phyloP scores from a whole-genome alignment of 345 rosid genomes.

The Salix arbutifolia region DNA sequence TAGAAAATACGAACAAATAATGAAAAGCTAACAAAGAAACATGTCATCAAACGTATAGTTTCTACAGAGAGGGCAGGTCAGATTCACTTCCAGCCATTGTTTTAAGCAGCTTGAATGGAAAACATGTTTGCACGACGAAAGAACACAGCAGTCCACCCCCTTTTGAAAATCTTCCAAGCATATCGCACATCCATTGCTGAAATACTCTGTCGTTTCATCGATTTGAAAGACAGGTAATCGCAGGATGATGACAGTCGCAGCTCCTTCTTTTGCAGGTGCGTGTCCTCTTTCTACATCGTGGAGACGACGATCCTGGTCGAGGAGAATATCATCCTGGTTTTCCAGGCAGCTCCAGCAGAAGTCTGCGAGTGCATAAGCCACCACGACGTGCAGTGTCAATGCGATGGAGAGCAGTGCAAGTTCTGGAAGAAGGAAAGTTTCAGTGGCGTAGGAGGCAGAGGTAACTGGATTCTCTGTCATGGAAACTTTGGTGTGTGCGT shows the following conservation, averaged over 20 bases:
- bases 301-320: not conserved
- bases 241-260: not conserved
- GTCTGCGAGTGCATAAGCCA: not conserved
- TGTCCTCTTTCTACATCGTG: not conserved
- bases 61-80: constrained; percentile 10
- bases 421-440: not conserved
- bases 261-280: not conserved
- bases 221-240: not conserved
- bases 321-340: not conserved
- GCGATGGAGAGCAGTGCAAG: not conserved
- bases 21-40: not conserved
- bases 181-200: constrained; percentile 17
- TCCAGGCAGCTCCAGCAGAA: not conserved
- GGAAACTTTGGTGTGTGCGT: not conserved
- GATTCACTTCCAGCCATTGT: constrained; percentile 4
- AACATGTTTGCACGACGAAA: constrained; percentile 6
- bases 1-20: too few relatives aligned
- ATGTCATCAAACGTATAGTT: not conserved
- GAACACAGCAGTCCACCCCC: not conserved
- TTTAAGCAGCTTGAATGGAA: constrained; percentile 4
- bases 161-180: constrained; percentile 12
- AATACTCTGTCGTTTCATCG: not conserved
- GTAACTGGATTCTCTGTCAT: not conserved
- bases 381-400: not conserved
- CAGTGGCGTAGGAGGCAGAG: not conserved